Base-by-base conservation (phyloP, 106 monocot genomes). In the Allium fistulosum region DNA sequence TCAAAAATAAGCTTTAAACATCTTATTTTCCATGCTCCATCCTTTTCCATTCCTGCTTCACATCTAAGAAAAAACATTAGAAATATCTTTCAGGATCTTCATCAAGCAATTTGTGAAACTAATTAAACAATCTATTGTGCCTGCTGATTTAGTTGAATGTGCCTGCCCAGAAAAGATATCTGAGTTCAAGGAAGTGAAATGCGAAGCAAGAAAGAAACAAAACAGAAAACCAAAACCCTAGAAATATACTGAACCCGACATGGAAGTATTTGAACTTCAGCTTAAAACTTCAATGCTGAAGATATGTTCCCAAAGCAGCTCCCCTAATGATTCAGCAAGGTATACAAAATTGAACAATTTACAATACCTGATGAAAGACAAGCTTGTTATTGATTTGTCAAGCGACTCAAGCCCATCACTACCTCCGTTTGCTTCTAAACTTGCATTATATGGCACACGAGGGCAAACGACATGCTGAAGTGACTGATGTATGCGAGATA, bases 101-200 rank as follows among this genome's bases (percentile, higher is more conserved):
- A 22, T 22, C 22, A 22, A 22, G 22, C 22, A 22, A 22, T 22
- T 22, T 22, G 22, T 22, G 22, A 22, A 22, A 22, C 22, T 22
- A 22, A 22, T 22, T 22, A 22, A 22, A 22, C 22, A 22, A 27
- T 87, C 81, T 26, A 62, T 71, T 9, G 84, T 94, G 9, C 82
- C 86, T 18, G 82, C 87, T 69, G 82, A 84, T 82, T 74, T 90
- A 8, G 26, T 94, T 7, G 72, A 77, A 76, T 78, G 94, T 80
- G 94, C 90, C 9, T 94, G 94, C 75, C 87, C 90, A 12, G 94
- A 94, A 71, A 94, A 67, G 70, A 80, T 90, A 53, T 51, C 80
- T 7, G 87, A 94, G 70, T 94, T 82, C 76, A 57, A 72, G 71
- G 80, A 73, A 18, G 81, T 58, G 72, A 87, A 84, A 78, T 77